Base-by-base conservation (phyloP, 164 flowering plant genomes). In the Tetrastigma voinierianum region DNA sequence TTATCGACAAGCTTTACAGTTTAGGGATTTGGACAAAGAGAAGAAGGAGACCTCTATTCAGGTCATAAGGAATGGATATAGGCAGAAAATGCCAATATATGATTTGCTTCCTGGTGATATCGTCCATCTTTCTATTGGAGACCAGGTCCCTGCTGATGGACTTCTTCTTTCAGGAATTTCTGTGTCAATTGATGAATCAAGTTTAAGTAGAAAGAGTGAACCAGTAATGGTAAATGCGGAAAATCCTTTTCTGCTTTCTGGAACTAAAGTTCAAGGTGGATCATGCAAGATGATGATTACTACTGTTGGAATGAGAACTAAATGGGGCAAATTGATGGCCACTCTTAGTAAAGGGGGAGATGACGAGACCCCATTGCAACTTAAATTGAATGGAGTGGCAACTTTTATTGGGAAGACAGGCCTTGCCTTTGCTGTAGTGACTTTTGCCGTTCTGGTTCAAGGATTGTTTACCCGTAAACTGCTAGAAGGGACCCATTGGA, bases 251-350 rank as follows among this genome's bases (percentile, higher is more conserved):
- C 68, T 90, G 67, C 82, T 89, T 1, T 89, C 95, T 52, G 95
- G 95, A 59, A 89, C 95, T 11, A 89, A 89, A 66, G 82, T 89
- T 3, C 88, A 83, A 67, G 91, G 87, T 72, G 95, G 95, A 16
- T 84, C 90, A 11, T 86, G 95, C 77, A 89, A 86, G 79, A 89
- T 89, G 92, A 7, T 90, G 67, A 79, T 89, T 17, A 83, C 92
- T 9, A 86, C 92, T 6, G 94, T 89, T 58, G 97, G 97, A 55
- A 90, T 90, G 97, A 84, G 86, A 64, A 90, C 97, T 3, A 92
- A 90, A 66, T 90, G 97, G 97, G 97, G 97, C 2, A 89, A 89
- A 57, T 64, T 90, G 66, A 82, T 90, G 92, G 94, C 92, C 10
- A 87, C 97, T 64, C 83, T 90, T 3, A 89, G 84, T 69, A 92